Percentiles rank a stretch among this genome's conserved stretches.
phyloP scores from a whole-genome alignment of 257 asterid species.

The Solanum medicagineum region DNA sequence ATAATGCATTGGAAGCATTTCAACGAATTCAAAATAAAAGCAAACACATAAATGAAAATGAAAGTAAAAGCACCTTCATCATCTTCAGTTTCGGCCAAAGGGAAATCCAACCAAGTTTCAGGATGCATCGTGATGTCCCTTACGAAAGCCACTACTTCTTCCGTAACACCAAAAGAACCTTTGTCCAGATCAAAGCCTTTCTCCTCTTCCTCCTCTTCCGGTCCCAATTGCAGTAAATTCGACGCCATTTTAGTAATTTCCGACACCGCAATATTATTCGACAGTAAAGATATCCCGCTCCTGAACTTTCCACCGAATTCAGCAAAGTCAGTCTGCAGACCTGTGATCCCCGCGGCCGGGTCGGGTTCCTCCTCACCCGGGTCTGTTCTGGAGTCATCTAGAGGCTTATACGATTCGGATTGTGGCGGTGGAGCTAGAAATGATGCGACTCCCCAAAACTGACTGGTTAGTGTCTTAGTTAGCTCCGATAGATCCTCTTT shows the following conservation, averaged over 20 bases:
- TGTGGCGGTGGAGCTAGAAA: slow-evolving; percentile 71
- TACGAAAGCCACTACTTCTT: slow-evolving; percentile 66
- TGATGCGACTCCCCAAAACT: slow-evolving; percentile 92
- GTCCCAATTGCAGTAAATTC: slow-evolving; percentile 63
- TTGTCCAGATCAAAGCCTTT: slow-evolving; percentile 1
- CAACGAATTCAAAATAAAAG: background rate
- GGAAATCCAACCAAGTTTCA: slow-evolving; percentile 91
- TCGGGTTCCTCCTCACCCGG: slow-evolving; percentile 3
- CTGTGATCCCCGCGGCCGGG: slow-evolving; percentile 12
- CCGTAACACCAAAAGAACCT: slow-evolving; percentile 67
- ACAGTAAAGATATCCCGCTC: slow-evolving; percentile 67
- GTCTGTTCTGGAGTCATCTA: background rate
- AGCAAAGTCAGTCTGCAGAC: slow-evolving; percentile 72
- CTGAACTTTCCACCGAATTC: slow-evolving; percentile 88
- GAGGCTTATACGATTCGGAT: background rate
- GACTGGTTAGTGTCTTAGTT: slow-evolving; percentile 73
- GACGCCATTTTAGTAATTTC: slow-evolving; percentile 86
- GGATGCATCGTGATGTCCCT: slow-evolving; percentile 78
- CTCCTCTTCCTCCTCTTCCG: slow-evolving; percentile 39
- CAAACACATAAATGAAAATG: background rate
- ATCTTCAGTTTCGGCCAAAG: slow-evolving; percentile 41
- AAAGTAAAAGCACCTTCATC: slow-evolving; percentile 13
- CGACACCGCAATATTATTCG: slow-evolving; percentile 65
- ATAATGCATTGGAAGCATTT: background rate
- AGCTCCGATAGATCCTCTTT: slow-evolving; percentile 83